These are phyloP conservation scores for Termitomyces heimii DNA, from an alignment of 768 basidiomycete species.

Conservation along the genomic window DNA sequence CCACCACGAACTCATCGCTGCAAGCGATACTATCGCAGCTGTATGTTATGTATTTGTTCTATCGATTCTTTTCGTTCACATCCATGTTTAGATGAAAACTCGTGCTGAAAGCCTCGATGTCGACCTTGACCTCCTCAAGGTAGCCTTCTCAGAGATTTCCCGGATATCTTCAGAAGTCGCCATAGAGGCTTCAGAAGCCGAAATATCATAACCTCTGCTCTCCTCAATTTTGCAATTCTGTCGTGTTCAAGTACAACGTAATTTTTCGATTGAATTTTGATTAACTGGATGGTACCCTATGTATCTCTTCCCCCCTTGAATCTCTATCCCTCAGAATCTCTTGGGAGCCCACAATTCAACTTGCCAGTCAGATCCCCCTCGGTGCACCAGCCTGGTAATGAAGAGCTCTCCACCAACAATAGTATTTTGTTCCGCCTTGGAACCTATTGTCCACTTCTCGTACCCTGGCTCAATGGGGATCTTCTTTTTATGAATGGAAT, in stretches of 20 bases:
- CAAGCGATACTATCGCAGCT: slow-evolving; percentile 85
- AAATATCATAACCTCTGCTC: background rate
- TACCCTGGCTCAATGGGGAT: slow-evolving; percentile 27
- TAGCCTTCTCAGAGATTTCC: slow-evolving; percentile 84
- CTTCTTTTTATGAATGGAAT: slow-evolving; percentile 19
- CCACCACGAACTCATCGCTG: slow-evolving; percentile 91
- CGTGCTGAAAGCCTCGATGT: slow-evolving; percentile 81
- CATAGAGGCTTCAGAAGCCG: slow-evolving; percentile 29
- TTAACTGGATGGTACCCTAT: background rate
- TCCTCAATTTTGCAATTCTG: background rate
- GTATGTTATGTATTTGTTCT: slow-evolving; percentile 33
- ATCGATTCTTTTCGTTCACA: background rate
- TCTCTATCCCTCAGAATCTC: background rate
- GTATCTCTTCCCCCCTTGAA: background rate
- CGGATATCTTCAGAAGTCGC: slow-evolving; percentile 66
- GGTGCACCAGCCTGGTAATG: slow-evolving; percentile 32
- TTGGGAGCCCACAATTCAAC: slow-evolving; percentile 31
- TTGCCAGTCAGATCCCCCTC: slow-evolving; percentile 37
- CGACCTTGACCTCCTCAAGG: slow-evolving; percentile 75
- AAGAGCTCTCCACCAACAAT: slow-evolving; percentile 25
- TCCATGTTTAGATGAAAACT: slow-evolving; percentile 68
- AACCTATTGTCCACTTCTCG: slow-evolving; percentile 29
- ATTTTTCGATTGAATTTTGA: background rate
- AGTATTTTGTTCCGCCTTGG: slow-evolving; percentile 13
- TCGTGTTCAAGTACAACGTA: slow-evolving; percentile 1